Evolutionary conservation across 441 rosid genomes (phyloP).

Genomic region (Pelargonium cotyledonis): DNA sequence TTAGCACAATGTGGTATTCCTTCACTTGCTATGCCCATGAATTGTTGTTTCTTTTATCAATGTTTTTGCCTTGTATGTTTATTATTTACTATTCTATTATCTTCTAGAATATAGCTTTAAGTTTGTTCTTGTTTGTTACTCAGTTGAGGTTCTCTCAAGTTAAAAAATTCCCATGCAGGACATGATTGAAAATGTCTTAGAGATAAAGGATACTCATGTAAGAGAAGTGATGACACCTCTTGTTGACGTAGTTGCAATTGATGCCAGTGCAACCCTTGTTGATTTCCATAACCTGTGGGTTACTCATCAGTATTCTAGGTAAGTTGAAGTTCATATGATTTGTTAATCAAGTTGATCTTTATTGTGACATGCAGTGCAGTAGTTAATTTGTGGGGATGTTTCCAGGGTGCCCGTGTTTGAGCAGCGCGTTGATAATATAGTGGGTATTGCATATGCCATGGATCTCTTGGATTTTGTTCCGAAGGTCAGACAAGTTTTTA

Average conservation of each 20-base stretch:
- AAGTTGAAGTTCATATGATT: slow-evolving; percentile 22
- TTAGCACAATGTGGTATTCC: not conserved
- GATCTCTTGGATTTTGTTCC: slow-evolving; percentile 88
- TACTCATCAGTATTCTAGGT: slow-evolving; percentile 99
- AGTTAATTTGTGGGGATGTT: slow-evolving; percentile 19
- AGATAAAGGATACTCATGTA: slow-evolving; percentile 95
- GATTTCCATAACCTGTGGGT: slow-evolving; percentile 90
- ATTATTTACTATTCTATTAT: not conserved
- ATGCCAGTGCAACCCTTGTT: slow-evolving; percentile 70
- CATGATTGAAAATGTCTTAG: slow-evolving; percentile 99
- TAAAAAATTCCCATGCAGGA: slow-evolving; percentile 50
- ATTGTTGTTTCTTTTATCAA: not conserved
- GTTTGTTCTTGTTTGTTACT: slow-evolving; percentile 11
- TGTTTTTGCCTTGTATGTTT: not conserved
- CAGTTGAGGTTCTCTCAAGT: slow-evolving; percentile 18
- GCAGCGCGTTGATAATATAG: slow-evolving; percentile 97
- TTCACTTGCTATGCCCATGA: not conserved
- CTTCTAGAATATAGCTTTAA: not conserved
- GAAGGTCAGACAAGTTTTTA: slow-evolving; percentile 53
- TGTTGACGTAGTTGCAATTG: slow-evolving; percentile 96
- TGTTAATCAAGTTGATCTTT: not conserved
- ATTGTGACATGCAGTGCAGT: not conserved
- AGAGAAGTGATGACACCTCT: slow-evolving; percentile 99
- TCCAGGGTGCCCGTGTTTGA: slow-evolving; percentile 97
- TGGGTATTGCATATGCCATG: slow-evolving; percentile 98